phyloP scores from a whole-genome alignment of 2,329 filamentous ascomycete genomes.

The Penicillium psychrosexuale region DNA sequence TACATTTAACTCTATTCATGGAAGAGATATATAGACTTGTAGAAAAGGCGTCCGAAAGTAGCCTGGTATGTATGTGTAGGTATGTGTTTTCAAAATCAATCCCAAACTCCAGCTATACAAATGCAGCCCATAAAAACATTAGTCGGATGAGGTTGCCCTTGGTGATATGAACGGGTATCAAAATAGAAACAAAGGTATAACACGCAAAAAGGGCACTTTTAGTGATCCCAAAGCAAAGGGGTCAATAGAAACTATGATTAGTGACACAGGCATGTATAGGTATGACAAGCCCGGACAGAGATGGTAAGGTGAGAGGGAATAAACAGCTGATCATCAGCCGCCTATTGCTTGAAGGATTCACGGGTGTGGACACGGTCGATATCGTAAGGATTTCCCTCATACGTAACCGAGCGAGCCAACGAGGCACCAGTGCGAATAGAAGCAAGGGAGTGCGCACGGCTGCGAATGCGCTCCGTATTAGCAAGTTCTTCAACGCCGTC shows the following conservation, averaged over 20 bases:
- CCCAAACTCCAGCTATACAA: not conserved
- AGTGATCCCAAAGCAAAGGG: not conserved
- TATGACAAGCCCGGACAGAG: not conserved
- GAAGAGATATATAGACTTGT: not conserved
- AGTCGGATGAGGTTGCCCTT: not conserved
- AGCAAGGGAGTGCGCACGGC: constrained; percentile 25
- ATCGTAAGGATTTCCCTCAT: constrained; percentile 46
- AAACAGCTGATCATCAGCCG: not conserved
- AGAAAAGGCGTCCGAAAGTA: not conserved
- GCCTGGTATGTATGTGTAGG: not conserved
- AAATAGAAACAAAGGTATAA: not conserved
- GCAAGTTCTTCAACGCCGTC: constrained; percentile 21
- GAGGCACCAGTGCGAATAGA: constrained; percentile 27
- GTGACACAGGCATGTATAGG: not conserved
- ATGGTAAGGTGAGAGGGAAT: not conserved
- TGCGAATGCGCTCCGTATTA: constrained; percentile 25
- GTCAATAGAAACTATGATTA: constrained; percentile 9
- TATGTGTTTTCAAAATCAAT: not conserved
- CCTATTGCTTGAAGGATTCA: constrained; percentile 33
- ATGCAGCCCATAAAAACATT: constrained; percentile 6
- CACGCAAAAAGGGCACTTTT: not conserved
- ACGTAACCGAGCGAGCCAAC: constrained; percentile 27
- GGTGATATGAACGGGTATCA: constrained; percentile 8
- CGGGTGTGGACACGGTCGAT: constrained; percentile 45
- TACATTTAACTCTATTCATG: not conserved